phyloP scores from a whole-genome alignment of 179 eudicot species.

The Silene noctiflora region DNA sequence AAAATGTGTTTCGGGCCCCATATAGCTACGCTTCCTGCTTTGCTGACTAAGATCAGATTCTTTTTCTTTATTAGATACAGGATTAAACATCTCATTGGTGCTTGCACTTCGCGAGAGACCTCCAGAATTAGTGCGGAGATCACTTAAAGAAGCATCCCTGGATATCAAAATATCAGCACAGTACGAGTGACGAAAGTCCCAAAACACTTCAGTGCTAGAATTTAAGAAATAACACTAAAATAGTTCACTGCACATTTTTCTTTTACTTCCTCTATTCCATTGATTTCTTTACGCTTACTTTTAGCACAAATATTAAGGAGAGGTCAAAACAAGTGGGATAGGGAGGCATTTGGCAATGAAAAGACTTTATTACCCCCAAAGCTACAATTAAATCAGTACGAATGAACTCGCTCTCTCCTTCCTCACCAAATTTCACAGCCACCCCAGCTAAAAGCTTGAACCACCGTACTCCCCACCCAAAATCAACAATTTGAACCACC shows the following conservation, averaged over 20 bases:
- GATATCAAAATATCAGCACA: constrained; percentile 19
- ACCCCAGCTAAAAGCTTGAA: too few species aligned
- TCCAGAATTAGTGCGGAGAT: constrained; percentile 58
- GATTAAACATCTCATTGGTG: constrained; percentile 41
- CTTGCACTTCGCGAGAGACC: constrained; percentile 60
- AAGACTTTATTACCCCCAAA: too few species aligned
- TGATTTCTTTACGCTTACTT: too few species aligned
- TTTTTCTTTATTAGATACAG: constrained; percentile 45
- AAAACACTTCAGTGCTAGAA: background rate
- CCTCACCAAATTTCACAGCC: too few species aligned
- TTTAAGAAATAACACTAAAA: background rate
- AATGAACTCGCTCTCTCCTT: too few species aligned
- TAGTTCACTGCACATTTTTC: background rate
- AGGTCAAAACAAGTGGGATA: too few species aligned
- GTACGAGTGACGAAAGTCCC: background rate
- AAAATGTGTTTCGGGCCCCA: constrained; percentile 46
- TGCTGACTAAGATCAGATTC: constrained; percentile 43
- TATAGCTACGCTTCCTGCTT: constrained; percentile 33
- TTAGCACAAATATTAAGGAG: too few species aligned
- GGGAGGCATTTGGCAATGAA: too few species aligned
- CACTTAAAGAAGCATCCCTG: constrained; percentile 73
- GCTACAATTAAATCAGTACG: too few species aligned
- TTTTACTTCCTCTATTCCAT: background rate
- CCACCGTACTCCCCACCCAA: too few species aligned
- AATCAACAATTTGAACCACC: too few species aligned